These are phyloP conservation scores for Bremia lactucae DNA, from an alignment of 352 stramenopile genomes.

Conservation along the genomic window DNA sequence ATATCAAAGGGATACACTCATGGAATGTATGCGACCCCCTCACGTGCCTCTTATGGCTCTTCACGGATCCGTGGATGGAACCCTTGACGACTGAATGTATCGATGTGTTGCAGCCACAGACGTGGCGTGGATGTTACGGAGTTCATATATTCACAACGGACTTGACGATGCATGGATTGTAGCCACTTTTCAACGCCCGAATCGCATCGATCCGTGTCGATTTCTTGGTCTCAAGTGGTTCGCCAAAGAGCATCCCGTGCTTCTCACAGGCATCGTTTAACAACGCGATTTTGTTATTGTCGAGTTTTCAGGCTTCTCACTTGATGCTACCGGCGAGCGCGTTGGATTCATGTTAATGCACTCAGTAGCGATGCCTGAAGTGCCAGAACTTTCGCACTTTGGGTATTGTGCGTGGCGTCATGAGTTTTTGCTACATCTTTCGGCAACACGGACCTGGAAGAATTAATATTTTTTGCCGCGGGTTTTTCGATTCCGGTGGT, in stretches of 20 bases:
- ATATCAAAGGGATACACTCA: too few species aligned
- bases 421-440: conserved; percentile 45
- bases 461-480: conserved; percentile 34
- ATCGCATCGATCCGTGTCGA: conserved; percentile 24
- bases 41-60: conserved; percentile 31
- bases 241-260: conserved; percentile 29
- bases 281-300: conserved; percentile 35
- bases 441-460: conserved; percentile 16
- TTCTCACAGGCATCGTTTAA: conserved; percentile 31
- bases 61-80: conserved; percentile 28
- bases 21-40: too few species aligned
- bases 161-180: conserved; percentile 36
- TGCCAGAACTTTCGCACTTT: conserved; percentile 33
- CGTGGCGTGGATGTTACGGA: conserved; percentile 28
- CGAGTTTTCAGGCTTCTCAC: conserved; percentile 10
- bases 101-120: conserved; percentile 31
- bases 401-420: conserved; percentile 27
- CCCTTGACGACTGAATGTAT: conserved; percentile 40
- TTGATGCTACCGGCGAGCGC: conserved; percentile 16
- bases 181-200: conserved; percentile 25
- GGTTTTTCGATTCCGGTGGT: conserved; percentile 41
- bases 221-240: conserved; percentile 54
- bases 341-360: conserved; percentile 35
- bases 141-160: conserved; percentile 33
- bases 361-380: conserved; percentile 26